Evolutionary conservation across 192 early-diverging fungal genomes (phyloP), one percentile per base, ranked within the genome.

Genomic region (Glomus cerebriforme): DNA sequence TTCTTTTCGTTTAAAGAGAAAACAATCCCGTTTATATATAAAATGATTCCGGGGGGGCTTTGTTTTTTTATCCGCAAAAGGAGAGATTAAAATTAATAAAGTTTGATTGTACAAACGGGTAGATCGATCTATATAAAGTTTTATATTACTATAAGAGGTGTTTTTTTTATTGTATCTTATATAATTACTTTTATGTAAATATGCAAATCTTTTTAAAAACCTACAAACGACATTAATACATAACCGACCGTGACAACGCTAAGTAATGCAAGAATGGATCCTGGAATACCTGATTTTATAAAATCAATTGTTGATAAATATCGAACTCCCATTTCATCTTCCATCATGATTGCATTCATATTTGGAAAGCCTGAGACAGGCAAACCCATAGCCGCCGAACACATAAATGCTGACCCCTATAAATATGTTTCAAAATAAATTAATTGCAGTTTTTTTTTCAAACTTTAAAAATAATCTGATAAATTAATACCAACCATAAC

Each of bases 281-380:
- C 84, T 0, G 94, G 93, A 29, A 97, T 81, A 37, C 97, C 97
- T 0, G 92, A 91, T 77, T 87, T 88, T 73, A 97, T 81, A 81
- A 98, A 98, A 82, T 98, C 97, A 34, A 81, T 79, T 2, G 95
- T 95, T 37, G 82, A 83, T 73, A 98, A 79, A 82, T 95, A 98
- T 43, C 92, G 93, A 37, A 89, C 87, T 31, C 97, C 97, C 75
- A 93, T 89, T 2, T 92, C 90, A 70, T 97, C 95, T 82, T 97
- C 96, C 82, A 95, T 89, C 80, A 93, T 92, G 59, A 98, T 96
- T 37, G 97, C 96, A 78, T 97, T 97, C 96, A 98, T 97, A 77
- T 98, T 98, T 1, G 97, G 97, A 86, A 97, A 98, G 0, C 95
- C 95, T 0, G 94, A 96, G 7, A 98, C 95, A 2, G 97, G 96